Evolutionary conservation across 2,329 filamentous ascomycete genomes (phyloP), one percentile per base, ranked within the genome.

Genomic region (Aschersonia sp.): DNA sequence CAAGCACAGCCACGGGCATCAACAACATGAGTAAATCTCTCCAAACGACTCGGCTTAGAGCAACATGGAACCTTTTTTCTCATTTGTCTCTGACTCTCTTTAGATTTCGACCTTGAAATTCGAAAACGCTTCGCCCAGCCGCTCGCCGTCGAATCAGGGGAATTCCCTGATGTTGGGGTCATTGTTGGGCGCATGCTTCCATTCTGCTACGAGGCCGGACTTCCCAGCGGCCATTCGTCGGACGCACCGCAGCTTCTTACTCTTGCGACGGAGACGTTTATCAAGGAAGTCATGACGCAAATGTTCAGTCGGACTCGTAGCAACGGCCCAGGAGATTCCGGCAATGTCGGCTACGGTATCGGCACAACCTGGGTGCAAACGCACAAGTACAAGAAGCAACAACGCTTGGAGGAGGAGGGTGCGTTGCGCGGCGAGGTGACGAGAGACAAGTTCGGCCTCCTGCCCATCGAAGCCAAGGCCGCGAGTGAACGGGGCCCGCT

Each of bases 401-500:
- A 95, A 9, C 78, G 79, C 47, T 71, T 72, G 44, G 89, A 96
- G 62, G 88, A 95, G 60, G 75, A 83, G 42, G 76, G 79, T 0
- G 80, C 78, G 30, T 74, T 79, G 41, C 73, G 79, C n/a, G 87
- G 88, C 5, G 85, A 89, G 55, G 62, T 94, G 1, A 70, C 76
- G 14, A 75, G 86, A 54, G 85, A 88, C 50, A 82, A 84, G 50
- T 82, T 77, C 44, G 88, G 88, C 1, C 65, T 94, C 31, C 67
- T 96, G 5, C 90, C 89, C 0, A 69, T 88, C 37, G 88, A 96
- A 63, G 78, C 85, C 4, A 87, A 85, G 59, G 82, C 83, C 47
- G 81, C 84, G 12, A 78, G 78, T 48, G 79, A 83, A 55, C 73
- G 87, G 40, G 76, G 80, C 5, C 79, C 85, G 1, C 65, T 96